Base-by-base conservation (phyloP, 768 basidiomycete genomes). In the Boletellus ananas region DNA sequence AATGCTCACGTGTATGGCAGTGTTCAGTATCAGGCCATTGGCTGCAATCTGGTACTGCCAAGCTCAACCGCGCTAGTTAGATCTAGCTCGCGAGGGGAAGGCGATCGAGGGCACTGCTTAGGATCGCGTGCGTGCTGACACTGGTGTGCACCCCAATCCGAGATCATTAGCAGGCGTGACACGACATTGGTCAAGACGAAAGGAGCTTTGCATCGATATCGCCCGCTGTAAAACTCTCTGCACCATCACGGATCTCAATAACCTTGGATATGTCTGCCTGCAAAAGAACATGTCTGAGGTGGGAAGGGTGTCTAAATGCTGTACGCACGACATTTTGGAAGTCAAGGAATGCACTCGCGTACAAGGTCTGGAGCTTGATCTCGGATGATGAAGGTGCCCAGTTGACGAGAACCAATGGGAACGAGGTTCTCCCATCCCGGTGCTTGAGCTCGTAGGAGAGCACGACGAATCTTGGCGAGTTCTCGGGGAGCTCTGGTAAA, bases 381-480 rank as follows among this genome's bases (percentile, higher is more conserved):
- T 94, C 91, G 58, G 83, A 85, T 8, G 83, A 76, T 3, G 72
- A 76, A 16, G 92, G 94, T 21, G 81, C 79, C 93, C 93, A 96
- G 72, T 94, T 94, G 66, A 96, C 72, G 41, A 95, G 75, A 12
- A 90, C 83, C 11, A 96, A 74, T 2, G 93, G 93, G 58, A 85
- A 90, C 1, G 90, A 93, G 52, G 76, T 88, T 41, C 94, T 76
- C 3, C 92, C 93, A 60, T 95, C 93, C 9, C 64, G 64, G 65
- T 94, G 90, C 45, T 76, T 75, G 33, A 93, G 78, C 61, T 89
- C 87, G 60, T 94, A 86, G 10, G 89, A 92, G 40, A 94, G 75
- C 21, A 94, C 67, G 41, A 95, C 84, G 65, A 89, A 94, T 58
- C 94, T 80, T 6, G 93, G 93, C 8, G 87, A 79, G 62, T 85